Base-by-base conservation (phyloP, 805 yeast genomes). In the Candida khao-thaluensis region DNA sequence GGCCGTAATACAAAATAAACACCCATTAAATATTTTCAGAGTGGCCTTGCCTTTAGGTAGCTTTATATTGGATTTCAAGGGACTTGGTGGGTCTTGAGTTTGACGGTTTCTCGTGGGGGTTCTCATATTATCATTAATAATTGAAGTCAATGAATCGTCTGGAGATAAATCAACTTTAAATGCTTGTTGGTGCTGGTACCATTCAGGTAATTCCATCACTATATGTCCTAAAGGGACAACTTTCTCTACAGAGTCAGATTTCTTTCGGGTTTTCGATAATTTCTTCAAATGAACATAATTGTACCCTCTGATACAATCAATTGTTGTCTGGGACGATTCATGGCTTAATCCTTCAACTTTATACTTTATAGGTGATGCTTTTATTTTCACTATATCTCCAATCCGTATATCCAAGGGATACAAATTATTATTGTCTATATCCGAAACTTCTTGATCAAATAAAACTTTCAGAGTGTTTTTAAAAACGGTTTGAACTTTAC, bases 221-320 rank as follows among this genome's bases (percentile, higher is more conserved):
- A 67, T 51, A 17, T 58, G 58, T 33, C 60, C 48, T n/a, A 69
- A 38, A 1, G 56, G 49, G 2, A 62, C 59, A n/a, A 40, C 35
- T 38, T 40, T 43, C 39, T 53, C 62, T 25, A 39, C 43, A 15
- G 7, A 10, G 10, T 22, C 7, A 8, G 7, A 8, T 22, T 8
- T 10, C 11, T 50, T 56, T 29, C 7, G 5, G 14, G 21, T 29
- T 15, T 17, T 29, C 11, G 7, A 4, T 5, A 12, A 9, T 18
- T 16, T 22, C 22, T 18, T 62, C 5, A 69, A 57, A 44, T 62
- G 59, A 2, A 79, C 73, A 0, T 69, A 61, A 51, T 80, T 79
- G 50, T 64, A 82, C 0, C 89, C 89, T 46, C 88, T 62, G 41
- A 79, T 65, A 52, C 88, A 82, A 35, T 67, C 57, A 5, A 81